These are phyloP conservation scores for Takakia lepidozioides DNA, from an alignment of 225 moss, liverwort and hornwort genomes.

Conservation along the genomic window DNA sequence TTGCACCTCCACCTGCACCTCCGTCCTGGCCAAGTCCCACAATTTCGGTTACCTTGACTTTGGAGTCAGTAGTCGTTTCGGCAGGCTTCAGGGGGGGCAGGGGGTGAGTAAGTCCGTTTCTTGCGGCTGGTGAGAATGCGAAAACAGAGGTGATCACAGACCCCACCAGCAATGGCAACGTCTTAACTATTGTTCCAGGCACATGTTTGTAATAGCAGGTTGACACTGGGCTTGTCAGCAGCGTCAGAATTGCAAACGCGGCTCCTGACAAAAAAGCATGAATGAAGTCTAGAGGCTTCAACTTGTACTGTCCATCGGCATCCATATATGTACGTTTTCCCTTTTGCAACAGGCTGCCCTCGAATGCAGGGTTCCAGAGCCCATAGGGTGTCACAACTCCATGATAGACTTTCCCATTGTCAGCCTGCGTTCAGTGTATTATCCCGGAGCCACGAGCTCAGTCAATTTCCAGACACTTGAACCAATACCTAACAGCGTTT, in stretches of 20 bases:
- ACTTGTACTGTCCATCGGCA: not conserved
- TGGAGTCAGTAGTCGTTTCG: too few species aligned
- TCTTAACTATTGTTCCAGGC: constrained; percentile 2
- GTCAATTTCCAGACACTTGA: too few species aligned
- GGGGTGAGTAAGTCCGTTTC: constrained; percentile 11
- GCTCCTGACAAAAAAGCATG: not conserved
- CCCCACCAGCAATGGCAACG: constrained; percentile 2
- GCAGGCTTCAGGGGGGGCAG: too few species aligned
- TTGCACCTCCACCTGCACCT: too few species aligned
- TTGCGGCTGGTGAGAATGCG: constrained; percentile 5
- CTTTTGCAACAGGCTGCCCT: too few species aligned
- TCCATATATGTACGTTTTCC: not conserved
- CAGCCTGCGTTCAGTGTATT: too few species aligned
- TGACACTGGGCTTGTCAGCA: constrained; percentile 4
- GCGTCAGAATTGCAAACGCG: constrained; percentile 2
- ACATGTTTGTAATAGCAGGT: constrained; percentile 5
- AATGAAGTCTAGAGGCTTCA: constrained; percentile 4
- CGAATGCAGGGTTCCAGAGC: constrained; percentile 8
- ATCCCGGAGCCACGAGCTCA: too few species aligned
- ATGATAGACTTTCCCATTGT: constrained; percentile 2
- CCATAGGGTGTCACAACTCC: constrained; percentile 1
- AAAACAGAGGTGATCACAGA: constrained; percentile 4
- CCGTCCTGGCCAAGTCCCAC: too few species aligned
- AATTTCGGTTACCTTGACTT: too few species aligned
- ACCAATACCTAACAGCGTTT: too few species aligned